Evolutionary conservation across 306 rosid species (phyloP).

Genomic region (Senna tora): DNA sequence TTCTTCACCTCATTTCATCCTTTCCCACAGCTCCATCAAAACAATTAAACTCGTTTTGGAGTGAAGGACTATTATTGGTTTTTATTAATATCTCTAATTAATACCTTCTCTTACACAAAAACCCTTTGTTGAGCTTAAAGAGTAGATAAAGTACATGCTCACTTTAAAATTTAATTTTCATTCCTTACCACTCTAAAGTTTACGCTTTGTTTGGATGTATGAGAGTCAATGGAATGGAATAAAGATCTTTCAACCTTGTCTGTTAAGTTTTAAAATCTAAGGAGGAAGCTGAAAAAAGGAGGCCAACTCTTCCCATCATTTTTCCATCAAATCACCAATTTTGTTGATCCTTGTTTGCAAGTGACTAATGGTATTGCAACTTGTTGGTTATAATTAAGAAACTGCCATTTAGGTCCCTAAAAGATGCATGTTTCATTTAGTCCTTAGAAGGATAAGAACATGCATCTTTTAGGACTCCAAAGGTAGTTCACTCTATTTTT

Average conservation of each 20-base stretch:
- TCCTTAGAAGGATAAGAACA: background rate
- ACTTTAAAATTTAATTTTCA: background rate
- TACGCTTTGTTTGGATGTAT: background rate
- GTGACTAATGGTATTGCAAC: too few species aligned
- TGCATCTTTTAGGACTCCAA: background rate
- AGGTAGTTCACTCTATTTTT: background rate
- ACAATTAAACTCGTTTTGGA: background rate
- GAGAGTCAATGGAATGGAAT: background rate
- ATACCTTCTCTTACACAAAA: background rate
- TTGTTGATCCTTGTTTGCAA: too few species aligned
- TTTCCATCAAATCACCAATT: too few species aligned
- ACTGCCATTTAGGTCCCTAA: background rate
- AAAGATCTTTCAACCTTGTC: background rate
- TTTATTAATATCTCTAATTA: background rate
- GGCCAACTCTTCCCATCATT: too few species aligned
- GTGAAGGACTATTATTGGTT: background rate
- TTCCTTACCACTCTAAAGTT: background rate
- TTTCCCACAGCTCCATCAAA: background rate
- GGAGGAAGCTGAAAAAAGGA: too few species aligned
- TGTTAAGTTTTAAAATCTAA: too few species aligned
- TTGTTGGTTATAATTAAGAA: too few species aligned
- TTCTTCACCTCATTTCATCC: background rate
- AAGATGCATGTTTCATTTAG: background rate
- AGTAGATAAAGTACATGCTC: background rate
- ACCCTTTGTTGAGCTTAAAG: background rate